Evolutionary conservation across 257 asterid genomes (phyloP).

Genomic region (Lycium barbarum): DNA sequence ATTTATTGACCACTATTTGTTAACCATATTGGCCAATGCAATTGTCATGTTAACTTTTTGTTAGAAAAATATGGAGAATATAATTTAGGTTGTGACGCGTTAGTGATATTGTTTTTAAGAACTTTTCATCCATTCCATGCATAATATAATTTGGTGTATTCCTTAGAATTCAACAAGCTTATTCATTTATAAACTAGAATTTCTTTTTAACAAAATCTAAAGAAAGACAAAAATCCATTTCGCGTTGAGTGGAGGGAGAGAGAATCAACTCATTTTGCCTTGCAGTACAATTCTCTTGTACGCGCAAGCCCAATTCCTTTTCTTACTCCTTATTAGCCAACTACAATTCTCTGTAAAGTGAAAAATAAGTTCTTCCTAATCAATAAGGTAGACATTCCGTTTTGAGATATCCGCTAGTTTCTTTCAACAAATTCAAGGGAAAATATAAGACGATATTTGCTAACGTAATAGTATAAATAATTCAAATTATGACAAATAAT

Average conservation of each 20-base stretch:
- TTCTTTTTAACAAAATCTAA: not conserved
- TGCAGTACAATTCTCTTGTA: no score
- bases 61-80: not conserved
- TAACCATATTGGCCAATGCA: not conserved
- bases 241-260: no score
- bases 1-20: not conserved
- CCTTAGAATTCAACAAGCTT: not conserved
- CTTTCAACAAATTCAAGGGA: no score
- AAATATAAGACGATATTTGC: no score
- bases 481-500: not conserved
- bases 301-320: no score
- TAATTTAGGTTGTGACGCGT: not conserved
- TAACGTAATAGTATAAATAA: not conserved
- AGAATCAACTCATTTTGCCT: no score
- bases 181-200: not conserved
- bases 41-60: not conserved
- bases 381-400: no score
- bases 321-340: no score
- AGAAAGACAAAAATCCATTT: no score
- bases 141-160: not conserved
- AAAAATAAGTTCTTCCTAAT: no score
- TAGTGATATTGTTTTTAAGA: not conserved
- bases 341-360: no score
- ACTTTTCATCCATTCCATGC: not conserved
- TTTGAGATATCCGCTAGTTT: no score